Evolutionary conservation across 2,329 filamentous ascomycete species (phyloP), one percentile per base, ranked within the genome.

Genomic region (Beauveria rudraprayagi): DNA sequence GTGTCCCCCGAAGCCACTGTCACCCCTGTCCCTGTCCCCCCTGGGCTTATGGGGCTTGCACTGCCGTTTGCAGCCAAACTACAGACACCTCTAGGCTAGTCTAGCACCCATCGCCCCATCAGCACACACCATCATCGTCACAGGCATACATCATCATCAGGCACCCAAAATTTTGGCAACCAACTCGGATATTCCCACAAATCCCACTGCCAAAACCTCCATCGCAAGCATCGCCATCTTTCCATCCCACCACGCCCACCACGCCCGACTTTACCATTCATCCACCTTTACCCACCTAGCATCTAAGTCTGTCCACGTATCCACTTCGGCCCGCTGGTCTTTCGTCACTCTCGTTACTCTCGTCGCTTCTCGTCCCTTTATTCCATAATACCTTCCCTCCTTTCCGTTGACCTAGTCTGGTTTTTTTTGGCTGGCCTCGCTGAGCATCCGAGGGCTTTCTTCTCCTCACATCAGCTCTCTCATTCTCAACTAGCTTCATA

Each of bases 321-420:
- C 56, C 56, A 59, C 56, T n/a, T 59, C 37, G 56, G 47, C 47
- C 56, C 56, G 56, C 48, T 26, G 47, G 37, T 43, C 56, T 59
- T 50, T 52, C 56, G 56, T 59, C 56, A 59, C 56, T 52, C 37
- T 59, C 56, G 47, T 59, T 48, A 59, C 56, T 52, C 37, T 52
- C 16, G 46, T 57, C 43, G 44, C 19, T 34, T 47, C n/a, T 48
- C 37, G 44, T 37, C 55, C 19, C 34, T 37, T 40, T 40, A 17
- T 16, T 37, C 53, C 9, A 48, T 34, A 34, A 11, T 37, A 26
- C 7, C 9, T 46, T 11, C 11, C 19, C 46, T 41, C 44, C 46
- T 41, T 22, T 22, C 46, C 44, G 17, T 40, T 17, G 56, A 17
- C 56, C 46, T 28, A 43, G 56, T 34, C 46, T 43, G 43, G 24